Evolutionary conservation across 768 basidiomycete species (phyloP), one percentile per base, ranked within the genome.

Genomic region (Auricularia auricula-judae): DNA sequence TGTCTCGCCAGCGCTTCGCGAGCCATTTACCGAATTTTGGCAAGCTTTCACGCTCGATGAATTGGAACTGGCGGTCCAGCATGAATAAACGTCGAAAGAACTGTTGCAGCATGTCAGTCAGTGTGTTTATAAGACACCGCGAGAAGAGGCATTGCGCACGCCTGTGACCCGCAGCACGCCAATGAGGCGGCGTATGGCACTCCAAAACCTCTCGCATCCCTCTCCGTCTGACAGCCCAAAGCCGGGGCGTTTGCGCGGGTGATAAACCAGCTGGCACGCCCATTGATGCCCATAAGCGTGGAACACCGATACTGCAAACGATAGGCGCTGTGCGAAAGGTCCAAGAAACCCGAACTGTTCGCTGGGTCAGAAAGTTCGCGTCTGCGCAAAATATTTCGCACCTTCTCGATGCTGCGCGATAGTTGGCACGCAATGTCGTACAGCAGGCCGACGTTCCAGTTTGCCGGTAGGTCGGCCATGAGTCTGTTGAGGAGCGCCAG

Each of bases 301-400:
- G 73, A 79, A 74, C 1, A 74, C 76, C 3, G 71, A 73, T 0
- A 75, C 76, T 0, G 71, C 72, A 56, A 76, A 77, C 0, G 53
- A 18, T 1, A 79, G 7, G 0, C 74, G 68, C 1, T 58, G 42
- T 1, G 59, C 43, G 36, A 76, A 64, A 34, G 64, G 56, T 0
- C 35, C 16, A 0, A 68, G 51, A 43, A 63, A 51, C 5, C 11
- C 66, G 44, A 59, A 67, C 66, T 68, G 14, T 36, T 34, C 4
- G 36, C 11, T 4, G 4, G 11, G n/a, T 39, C 11, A 39, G 11
- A 4, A 4, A 4, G 36, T 14, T 35, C 59, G 33, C 34, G 43
- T n/a, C n/a, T n/a, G n/a, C n/a, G n/a, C n/a, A n/a, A n/a, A n/a
- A n/a, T n/a, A n/a, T n/a, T n/a, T n/a, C 34, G 23, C 34, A 53